phyloP scores from a whole-genome alignment of 306 rosid genomes.

The Medicago ruthenica region DNA sequence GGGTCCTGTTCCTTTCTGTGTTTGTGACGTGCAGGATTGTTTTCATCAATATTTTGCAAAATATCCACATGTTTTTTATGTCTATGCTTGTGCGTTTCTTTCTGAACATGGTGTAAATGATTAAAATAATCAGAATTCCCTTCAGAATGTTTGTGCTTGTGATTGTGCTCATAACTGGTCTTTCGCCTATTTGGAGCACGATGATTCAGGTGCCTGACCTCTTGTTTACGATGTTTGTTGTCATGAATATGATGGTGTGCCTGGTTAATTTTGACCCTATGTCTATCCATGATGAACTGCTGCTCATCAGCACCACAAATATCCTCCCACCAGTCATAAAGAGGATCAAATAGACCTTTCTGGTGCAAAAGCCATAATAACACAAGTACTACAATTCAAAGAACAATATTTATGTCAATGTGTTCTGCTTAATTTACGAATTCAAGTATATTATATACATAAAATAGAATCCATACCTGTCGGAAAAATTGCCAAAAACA shows the following conservation, averaged over 20 bases:
- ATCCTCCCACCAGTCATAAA: conserved; percentile 91
- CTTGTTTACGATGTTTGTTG: conserved; percentile 51
- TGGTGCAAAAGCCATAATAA: conserved; percentile 80
- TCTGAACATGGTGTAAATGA: conserved; percentile 59
- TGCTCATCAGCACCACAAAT: conserved; percentile 50
- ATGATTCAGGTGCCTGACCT: conserved; percentile 49
- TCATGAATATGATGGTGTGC: conserved; percentile 45
- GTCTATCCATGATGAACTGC: conserved; percentile 37
- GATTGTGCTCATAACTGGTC: conserved; percentile 52
- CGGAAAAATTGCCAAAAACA: conserved; percentile 75
- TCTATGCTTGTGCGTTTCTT: conserved; percentile 63
- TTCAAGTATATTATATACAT: conserved; percentile 6
- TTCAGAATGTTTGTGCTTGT: conserved; percentile 57
- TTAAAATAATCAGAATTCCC: conserved; percentile 51
- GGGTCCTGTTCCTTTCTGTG: conserved; percentile 47
- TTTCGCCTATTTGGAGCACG: conserved; percentile 53
- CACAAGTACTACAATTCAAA: conserved; percentile 67
- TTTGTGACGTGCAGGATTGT: conserved; percentile 45
- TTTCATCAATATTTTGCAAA: conserved; percentile 44
- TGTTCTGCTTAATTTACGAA: conserved; percentile 12
- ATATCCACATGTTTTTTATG: conserved; percentile 47
- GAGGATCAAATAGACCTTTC: conserved; percentile 90
- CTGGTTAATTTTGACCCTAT: conserved; percentile 41
- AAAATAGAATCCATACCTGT: conserved; percentile 59
- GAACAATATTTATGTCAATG: conserved; percentile 31